Evolutionary conservation across 306 rosid species (phyloP).

Genomic region (Medicago arabica): DNA sequence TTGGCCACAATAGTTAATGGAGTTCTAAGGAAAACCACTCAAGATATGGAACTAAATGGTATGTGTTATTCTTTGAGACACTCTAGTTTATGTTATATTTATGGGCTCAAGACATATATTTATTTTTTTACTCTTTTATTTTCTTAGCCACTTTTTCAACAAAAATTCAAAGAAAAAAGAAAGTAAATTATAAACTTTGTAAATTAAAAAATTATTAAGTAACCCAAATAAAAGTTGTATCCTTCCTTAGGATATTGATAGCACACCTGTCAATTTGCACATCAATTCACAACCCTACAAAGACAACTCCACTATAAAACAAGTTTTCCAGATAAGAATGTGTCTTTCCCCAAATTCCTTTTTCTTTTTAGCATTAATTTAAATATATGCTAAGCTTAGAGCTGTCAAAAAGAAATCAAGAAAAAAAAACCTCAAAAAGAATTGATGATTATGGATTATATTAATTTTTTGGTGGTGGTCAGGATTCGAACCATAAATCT

Average conservation of each 20-base stretch:
- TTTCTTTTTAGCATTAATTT: slow-evolving; percentile 42
- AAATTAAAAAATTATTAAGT: neutral
- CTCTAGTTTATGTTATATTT: slow-evolving; percentile 31
- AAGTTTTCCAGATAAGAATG: slow-evolving; percentile 44
- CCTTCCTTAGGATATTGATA: slow-evolving; percentile 22
- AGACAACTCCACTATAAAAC: slow-evolving; percentile 49
- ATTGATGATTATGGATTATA: too few relatives aligned
- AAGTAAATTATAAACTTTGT: neutral
- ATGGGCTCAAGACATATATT: slow-evolving; percentile 58
- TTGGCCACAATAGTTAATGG: slow-evolving; percentile 97
- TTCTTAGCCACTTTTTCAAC: slow-evolving; percentile 42
- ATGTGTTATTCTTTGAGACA: slow-evolving; percentile 42
- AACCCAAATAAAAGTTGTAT: neutral
- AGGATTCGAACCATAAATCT: too few relatives aligned
- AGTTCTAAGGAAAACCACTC: slow-evolving; percentile 87
- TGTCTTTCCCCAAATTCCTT: slow-evolving; percentile 25
- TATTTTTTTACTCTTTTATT: slow-evolving; percentile 27
- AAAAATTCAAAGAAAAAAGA: neutral
- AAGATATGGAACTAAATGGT: slow-evolving; percentile 95
- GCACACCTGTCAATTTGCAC: slow-evolving; percentile 48
- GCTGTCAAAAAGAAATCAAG: slow-evolving; percentile 11
- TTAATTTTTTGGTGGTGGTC: too few relatives aligned
- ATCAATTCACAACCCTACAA: slow-evolving; percentile 46
- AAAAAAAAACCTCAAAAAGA: neutral
- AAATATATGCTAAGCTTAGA: slow-evolving; percentile 8